phyloP scores from a whole-genome alignment of 2,329 filamentous ascomycete species.

The Fusarium irregulare region DNA sequence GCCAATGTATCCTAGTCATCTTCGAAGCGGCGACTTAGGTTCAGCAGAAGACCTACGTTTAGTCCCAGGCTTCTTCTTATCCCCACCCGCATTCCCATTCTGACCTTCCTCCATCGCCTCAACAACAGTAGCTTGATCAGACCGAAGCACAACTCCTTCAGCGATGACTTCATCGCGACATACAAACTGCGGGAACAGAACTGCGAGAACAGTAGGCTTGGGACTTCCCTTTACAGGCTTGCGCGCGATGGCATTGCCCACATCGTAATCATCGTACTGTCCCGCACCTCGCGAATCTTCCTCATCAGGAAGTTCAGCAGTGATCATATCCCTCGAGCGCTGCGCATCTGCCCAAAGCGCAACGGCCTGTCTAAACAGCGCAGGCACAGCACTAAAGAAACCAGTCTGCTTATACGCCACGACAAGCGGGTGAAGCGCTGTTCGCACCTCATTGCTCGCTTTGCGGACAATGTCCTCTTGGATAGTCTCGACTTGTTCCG shows the following conservation, averaged over 20 bases:
- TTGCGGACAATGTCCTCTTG: conserved; percentile 44
- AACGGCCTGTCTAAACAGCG: conserved; percentile 43
- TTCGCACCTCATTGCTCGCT: conserved; percentile 43
- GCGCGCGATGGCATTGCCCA: conserved; percentile 9
- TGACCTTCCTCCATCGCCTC: conserved; percentile 32
- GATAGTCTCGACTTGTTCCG: conserved; percentile 31
- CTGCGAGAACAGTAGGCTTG: conserved; percentile 19
- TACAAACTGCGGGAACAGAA: conserved; percentile 45
- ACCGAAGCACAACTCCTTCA: conserved; percentile 43
- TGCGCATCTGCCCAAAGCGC: conserved; percentile 43
- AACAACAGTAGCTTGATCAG: conserved; percentile 36
- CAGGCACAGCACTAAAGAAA: conserved; percentile 41
- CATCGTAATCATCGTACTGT: conserved; percentile 38
- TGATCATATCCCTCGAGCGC: conserved; percentile 43
- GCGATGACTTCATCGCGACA: conserved; percentile 40
- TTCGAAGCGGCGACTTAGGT: conserved; percentile 25
- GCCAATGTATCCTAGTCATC: conserved; percentile 1
- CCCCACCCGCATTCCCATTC: conserved; percentile 4
- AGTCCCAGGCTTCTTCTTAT: conserved; percentile 26
- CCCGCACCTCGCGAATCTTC: conserved; percentile 36
- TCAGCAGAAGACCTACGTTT: conserved; percentile 26
- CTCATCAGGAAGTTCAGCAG: conserved; percentile 38
- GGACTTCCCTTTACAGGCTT: conserved; percentile 8
- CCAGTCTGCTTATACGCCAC: conserved; percentile 41
- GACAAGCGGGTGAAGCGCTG: conserved; percentile 36